Conservation (phyloP, 2,329 filamentous ascomycete genomes). For the Amesomyces nigricolor region DNA sequence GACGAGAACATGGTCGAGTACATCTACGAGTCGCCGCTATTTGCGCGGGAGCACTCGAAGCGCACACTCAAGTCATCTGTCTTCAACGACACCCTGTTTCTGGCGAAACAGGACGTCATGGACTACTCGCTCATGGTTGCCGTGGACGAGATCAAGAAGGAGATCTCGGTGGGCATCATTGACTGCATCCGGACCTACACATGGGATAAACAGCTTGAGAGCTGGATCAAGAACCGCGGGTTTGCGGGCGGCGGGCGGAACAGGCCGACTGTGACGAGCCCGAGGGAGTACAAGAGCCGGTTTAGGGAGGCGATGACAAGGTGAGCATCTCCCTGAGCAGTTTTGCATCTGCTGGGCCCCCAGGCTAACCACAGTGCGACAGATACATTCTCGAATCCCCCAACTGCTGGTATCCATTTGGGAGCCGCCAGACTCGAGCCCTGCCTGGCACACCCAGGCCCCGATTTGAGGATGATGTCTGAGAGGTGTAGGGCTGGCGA, state of each 20-base stretch:
- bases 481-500: not conserved
- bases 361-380: slow-evolving; percentile 3
- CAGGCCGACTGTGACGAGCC: slow-evolving; percentile 90
- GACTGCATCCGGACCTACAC: slow-evolving; percentile 98
- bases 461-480: slow-evolving; percentile 21
- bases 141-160: slow-evolving; percentile 82
- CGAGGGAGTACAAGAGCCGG: slow-evolving; percentile 93
- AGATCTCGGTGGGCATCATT: slow-evolving; percentile 95
- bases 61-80: slow-evolving; percentile 86
- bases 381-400: slow-evolving; percentile 69
- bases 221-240: slow-evolving; percentile 96
- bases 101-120: slow-evolving; percentile 96
- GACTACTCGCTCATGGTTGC: slow-evolving; percentile 98
- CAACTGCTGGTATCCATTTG: slow-evolving; percentile 70
- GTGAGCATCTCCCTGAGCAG: slow-evolving; percentile 40
- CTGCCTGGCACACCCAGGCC: slow-evolving; percentile 21
- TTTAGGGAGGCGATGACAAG: slow-evolving; percentile 96
- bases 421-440: slow-evolving; percentile 28
- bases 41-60: slow-evolving; percentile 92
- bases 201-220: slow-evolving; percentile 99
- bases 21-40: slow-evolving; percentile 94
- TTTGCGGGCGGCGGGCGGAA: slow-evolving; percentile 72
- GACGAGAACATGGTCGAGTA: slow-evolving; percentile 99
- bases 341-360: too few relatives aligned
- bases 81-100: slow-evolving; percentile 95